Evolutionary conservation across 768 basidiomycete species (phyloP).

Genomic region (Amanita subjunquillea): DNA sequence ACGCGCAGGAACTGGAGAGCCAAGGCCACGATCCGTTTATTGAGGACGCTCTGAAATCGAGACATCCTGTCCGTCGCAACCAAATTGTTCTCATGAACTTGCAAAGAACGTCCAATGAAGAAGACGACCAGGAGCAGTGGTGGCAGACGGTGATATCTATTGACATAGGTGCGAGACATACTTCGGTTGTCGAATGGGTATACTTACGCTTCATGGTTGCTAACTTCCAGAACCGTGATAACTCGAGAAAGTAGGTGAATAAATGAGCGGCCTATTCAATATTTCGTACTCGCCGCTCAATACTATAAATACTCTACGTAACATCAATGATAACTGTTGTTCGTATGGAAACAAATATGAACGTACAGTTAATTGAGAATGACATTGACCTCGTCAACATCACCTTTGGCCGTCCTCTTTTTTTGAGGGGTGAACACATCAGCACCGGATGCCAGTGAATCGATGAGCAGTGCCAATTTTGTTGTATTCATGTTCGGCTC

Average conservation of each 20-base stretch:
- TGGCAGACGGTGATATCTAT: neutral
- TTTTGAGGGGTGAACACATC: slow-evolving; percentile 16
- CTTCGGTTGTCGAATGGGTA: neutral
- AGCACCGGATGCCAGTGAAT: slow-evolving; percentile 72
- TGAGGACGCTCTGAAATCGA: neutral
- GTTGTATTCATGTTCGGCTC: slow-evolving; percentile 62
- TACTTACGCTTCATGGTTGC: neutral
- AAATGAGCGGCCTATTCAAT: too few relatives aligned
- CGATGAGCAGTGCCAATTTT: slow-evolving; percentile 64
- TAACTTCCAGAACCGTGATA: too few relatives aligned
- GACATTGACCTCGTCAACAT: slow-evolving; percentile 67
- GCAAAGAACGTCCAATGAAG: neutral
- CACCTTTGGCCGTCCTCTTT: slow-evolving; percentile 9
- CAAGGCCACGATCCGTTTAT: neutral
- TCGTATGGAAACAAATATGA: too few relatives aligned
- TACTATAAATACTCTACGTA: too few relatives aligned
- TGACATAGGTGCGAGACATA: neutral
- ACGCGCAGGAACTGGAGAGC: neutral
- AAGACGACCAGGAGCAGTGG: neutral
- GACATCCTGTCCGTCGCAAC: neutral
- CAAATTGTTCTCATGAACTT: neutral
- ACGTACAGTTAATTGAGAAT: slow-evolving; percentile 31
- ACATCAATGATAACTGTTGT: too few relatives aligned
- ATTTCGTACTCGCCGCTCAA: too few relatives aligned
- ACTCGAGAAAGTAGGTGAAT: too few relatives aligned